Conservation (phyloP, 768 basidiomycete species). For the Russula foetens region DNA sequence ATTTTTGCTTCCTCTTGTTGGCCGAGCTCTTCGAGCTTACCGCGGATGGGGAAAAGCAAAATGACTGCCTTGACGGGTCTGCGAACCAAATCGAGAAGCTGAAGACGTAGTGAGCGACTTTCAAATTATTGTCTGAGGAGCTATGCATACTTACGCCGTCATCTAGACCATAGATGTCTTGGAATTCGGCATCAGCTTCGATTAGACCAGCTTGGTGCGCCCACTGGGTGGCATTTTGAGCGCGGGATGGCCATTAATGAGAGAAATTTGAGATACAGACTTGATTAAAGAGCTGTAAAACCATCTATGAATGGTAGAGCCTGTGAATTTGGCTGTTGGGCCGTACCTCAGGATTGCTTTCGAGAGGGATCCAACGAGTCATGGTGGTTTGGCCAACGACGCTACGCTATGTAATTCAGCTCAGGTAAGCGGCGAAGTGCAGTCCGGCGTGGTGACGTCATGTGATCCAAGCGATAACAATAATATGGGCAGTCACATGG, state of each 20-base stretch:
- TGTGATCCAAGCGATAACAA: neutral
- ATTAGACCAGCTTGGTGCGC: neutral
- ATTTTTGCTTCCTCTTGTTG: conserved; percentile 54
- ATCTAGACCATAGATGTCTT: conserved; percentile 19
- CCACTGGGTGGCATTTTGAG: neutral
- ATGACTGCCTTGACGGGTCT: conserved; percentile 76
- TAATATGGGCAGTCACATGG: neutral
- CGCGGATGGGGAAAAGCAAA: conserved; percentile 71
- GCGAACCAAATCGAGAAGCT: conserved; percentile 67
- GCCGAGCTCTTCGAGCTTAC: conserved; percentile 40
- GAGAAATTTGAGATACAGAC: conserved; percentile 1
- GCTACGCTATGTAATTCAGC: too few species aligned
- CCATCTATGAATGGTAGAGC: conserved; percentile 24
- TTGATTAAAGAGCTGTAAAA: conserved; percentile 3
- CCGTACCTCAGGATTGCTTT: conserved; percentile 58
- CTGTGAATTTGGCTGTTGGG: conserved; percentile 1
- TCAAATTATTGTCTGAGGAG: neutral
- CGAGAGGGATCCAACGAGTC: conserved; percentile 64
- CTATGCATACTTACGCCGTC: conserved; percentile 2
- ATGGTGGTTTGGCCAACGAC: too few species aligned
- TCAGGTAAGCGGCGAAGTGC: neutral
- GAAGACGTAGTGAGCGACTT: neutral
- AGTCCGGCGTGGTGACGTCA: neutral
- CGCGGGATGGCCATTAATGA: conserved; percentile 26
- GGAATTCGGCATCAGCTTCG: conserved; percentile 8